Conservation (phyloP, 441 rosid species). For the Daphne laureola region DNA sequence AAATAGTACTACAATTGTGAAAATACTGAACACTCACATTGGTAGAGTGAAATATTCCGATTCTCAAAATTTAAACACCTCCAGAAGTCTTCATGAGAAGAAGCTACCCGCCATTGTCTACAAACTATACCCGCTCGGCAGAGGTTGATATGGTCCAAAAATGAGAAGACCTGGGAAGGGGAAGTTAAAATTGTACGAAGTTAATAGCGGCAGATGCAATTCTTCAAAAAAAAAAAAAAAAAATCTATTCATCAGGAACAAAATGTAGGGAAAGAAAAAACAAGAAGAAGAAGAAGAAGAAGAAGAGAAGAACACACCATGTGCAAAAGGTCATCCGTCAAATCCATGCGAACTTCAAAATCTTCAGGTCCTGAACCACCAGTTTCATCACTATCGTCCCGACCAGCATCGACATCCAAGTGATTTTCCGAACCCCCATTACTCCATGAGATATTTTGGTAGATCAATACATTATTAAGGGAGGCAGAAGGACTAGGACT, state of each 20-base stretch:
- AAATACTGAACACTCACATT: slow-evolving; percentile 51
- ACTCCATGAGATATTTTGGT: slow-evolving; percentile 61
- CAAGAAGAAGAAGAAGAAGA: background rate
- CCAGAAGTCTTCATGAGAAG: slow-evolving; percentile 98
- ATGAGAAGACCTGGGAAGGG: slow-evolving; percentile 74
- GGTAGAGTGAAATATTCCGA: slow-evolving; percentile 65
- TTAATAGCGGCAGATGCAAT: background rate
- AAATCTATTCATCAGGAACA: no score
- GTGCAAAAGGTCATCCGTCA: slow-evolving; percentile 88
- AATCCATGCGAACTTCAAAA: slow-evolving; percentile 75
- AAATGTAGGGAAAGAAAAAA: background rate
- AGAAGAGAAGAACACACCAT: slow-evolving; percentile 40
- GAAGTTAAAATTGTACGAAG: background rate
- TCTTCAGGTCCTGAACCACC: slow-evolving; percentile 45
- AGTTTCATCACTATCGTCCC: slow-evolving; percentile 43
- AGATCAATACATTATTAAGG: slow-evolving; percentile 34
- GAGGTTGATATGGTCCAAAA: slow-evolving; percentile 68
- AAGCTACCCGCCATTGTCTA: slow-evolving; percentile 93
- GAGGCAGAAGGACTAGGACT: slow-evolving; percentile 30
- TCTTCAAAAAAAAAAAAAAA: background rate
- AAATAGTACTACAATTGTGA: no score
- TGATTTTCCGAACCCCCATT: slow-evolving; percentile 33
- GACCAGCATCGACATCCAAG: slow-evolving; percentile 29
- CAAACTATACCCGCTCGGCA: slow-evolving; percentile 90
- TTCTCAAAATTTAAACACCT: slow-evolving; percentile 79